These are phyloP conservation scores for Backusella circina DNA, from an alignment of 192 early-diverging fungal genomes.

Conservation along the genomic window DNA sequence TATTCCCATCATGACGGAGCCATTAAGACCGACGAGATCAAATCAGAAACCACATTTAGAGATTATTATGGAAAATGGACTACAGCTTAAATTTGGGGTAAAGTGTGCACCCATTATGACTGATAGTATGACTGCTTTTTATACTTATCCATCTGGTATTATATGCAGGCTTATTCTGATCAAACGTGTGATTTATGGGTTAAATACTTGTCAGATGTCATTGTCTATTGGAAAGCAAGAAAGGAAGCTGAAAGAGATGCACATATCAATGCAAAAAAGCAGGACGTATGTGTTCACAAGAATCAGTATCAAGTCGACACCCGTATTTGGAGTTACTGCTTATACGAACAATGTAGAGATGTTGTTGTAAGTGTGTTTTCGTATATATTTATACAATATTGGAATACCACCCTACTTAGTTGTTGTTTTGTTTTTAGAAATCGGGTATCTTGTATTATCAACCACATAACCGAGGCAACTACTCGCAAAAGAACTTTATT, in stretches of 20 bases:
- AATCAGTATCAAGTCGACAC: constrained; percentile 20
- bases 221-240: constrained; percentile 23
- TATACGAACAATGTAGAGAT: constrained; percentile 26
- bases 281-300: neutral
- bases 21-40: neutral
- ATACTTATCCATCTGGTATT: too few relatives aligned
- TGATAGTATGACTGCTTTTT: too few relatives aligned
- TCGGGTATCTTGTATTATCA: constrained; percentile 24
- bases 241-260: constrained; percentile 26
- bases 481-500: constrained; percentile 20
- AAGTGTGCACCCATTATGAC: neutral
- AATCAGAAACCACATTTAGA: constrained; percentile 7
- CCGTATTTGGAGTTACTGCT: constrained; percentile 25
- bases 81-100: constrained; percentile 19
- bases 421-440: constrained; percentile 25
- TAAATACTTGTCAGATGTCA: constrained; percentile 1
- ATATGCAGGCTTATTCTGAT: constrained; percentile 9
- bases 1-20: neutral
- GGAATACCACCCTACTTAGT: neutral
- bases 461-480: constrained; percentile 8
- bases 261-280: neutral
- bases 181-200: constrained; percentile 30
- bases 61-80: constrained; percentile 27
- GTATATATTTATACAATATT: neutral
- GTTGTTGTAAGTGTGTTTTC: constrained; percentile 15